These are phyloP conservation scores for Colletotrichum sp. DNA, from an alignment of 2,329 filamentous ascomycete species.

Conservation along the genomic window DNA sequence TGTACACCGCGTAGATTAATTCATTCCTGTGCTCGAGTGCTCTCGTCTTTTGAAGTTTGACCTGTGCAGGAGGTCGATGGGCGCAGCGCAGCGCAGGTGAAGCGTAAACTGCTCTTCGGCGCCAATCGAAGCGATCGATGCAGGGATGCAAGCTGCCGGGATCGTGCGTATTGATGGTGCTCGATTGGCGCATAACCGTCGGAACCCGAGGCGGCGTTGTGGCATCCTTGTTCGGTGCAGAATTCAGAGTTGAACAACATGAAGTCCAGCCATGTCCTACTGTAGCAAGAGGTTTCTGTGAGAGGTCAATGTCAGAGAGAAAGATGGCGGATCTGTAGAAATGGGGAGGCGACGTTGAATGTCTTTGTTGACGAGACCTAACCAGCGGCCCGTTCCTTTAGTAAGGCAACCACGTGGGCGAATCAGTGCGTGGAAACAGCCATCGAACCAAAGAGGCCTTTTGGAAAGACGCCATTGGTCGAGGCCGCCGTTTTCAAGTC, in stretches of 20 bases:
- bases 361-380: slow-evolving; percentile 6
- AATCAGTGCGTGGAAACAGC: slow-evolving; percentile 9
- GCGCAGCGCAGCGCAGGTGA: background rate
- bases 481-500: background rate
- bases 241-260: background rate
- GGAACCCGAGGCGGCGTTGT: background rate
- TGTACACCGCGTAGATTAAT: slow-evolving; percentile 18
- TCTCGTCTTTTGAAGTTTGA: background rate
- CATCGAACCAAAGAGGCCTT: background rate
- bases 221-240: background rate
- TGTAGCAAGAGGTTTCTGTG: background rate
- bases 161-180: slow-evolving; percentile 1
- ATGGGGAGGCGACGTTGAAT: background rate
- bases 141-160: slow-evolving; percentile 17
- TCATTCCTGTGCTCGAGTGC: background rate
- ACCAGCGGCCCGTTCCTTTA: slow-evolving; percentile 17
- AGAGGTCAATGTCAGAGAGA: background rate
- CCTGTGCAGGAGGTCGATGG: background rate
- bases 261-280: background rate
- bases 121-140: slow-evolving; percentile 5
- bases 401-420: slow-evolving; percentile 4
- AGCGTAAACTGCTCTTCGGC: background rate
- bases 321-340: background rate
- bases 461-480: background rate
- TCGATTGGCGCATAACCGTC: slow-evolving; percentile 4